Base-by-base conservation (phyloP, 2,329 filamentous ascomycete species). In the Paecilomyces dactylethromorphus region DNA sequence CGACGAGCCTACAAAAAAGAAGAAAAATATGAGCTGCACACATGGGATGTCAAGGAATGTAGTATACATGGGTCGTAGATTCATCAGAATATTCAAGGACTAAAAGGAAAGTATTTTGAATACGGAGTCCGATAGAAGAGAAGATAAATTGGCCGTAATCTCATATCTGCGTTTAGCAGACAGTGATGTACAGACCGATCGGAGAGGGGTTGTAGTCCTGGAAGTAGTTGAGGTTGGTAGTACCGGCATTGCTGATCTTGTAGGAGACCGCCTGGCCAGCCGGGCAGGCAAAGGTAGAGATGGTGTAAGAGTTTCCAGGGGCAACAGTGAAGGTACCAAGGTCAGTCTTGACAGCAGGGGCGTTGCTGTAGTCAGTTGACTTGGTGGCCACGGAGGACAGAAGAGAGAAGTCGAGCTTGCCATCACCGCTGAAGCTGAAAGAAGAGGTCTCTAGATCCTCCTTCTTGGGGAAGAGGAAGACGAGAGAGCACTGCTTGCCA, bases 391-490 rank as follows among this genome's bases (percentile, higher is more conserved):
- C 68, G 1, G 65, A 66, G 54, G 71, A 69, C 31, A 89, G 78
- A 64, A 74, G 69, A n/a, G 74, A 73, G 68, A 88, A 82, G 61
- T 81, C 74, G 57, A 87, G 72, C 52, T 74, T 73, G 49, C 85
- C 85, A 18, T 78, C 73, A 24, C 84, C 79, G 26, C 76, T 81
- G 67, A 82, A 83, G 21, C 74, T 81, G 72, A 78, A 87, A 11
- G 78, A 76, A 0, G 85, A 86, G 1, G 84, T 86, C 71, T 84
- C 73, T n/a, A 88, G 81, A 33, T 86, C 72, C 15, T 76, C 66
- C 61, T 83, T 71, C 55, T 76, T 64, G 11, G 87, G 87, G 73
- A 89, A 83, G 52, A 88, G 76, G 81, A 90, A 90, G 58, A 86
- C 76, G 8, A 89, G 76, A 58, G 79, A 82, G 76, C 87, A 90